Base-by-base conservation (phyloP, 768 basidiomycete species). In the Strobilomyces confusus region DNA sequence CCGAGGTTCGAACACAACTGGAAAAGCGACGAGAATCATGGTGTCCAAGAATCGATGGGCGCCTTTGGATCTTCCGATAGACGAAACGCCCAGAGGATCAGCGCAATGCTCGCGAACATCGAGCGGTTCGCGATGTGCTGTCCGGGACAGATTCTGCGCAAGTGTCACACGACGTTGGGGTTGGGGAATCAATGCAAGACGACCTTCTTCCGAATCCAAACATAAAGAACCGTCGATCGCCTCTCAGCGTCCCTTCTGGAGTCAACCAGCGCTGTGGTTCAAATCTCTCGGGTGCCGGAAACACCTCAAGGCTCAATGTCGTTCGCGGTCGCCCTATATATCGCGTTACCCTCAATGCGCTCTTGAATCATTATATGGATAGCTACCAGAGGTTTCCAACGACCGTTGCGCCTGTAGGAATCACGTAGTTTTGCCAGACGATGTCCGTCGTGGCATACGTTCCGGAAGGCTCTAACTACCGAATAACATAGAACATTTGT, bases 201-300 rank as follows among this genome's bases (percentile, higher is more conserved):
- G 7, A 56, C 55, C 55, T 48, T 30, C 47, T 36, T 14, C 54
- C 47, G 17, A 56, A 56, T 4, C 55, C 55, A 34, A 48, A 56
- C 17, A 29, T 30, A 44, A 30, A 44, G 30, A 56, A 56, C 25
- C 47, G 55, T 30, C 48, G 22, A 23, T 49, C 55, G 1, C 56
- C 32, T 22, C 54, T 53, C 9, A 40, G 30, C 6, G 47, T 38
- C 3, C 54, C 46, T 13, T 48, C 30, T 0, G 11, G 23, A 1
- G 53, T 55, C 30, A 48, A 40, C 52, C 55, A 56, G 9, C 55
- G 42, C 26, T 48, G 52, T 0, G n/a, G 41, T 12, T 55, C 55
- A 38, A 56, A 56, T 19, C 3, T 38, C 7, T 47, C 53, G 5
- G 55, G 54, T 29, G 49, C 34, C 17, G 47, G 55, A 15, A 56